Evolutionary conservation across 192 early-diverging fungal species (phyloP).

Genomic region (Coemansia javaensis): DNA sequence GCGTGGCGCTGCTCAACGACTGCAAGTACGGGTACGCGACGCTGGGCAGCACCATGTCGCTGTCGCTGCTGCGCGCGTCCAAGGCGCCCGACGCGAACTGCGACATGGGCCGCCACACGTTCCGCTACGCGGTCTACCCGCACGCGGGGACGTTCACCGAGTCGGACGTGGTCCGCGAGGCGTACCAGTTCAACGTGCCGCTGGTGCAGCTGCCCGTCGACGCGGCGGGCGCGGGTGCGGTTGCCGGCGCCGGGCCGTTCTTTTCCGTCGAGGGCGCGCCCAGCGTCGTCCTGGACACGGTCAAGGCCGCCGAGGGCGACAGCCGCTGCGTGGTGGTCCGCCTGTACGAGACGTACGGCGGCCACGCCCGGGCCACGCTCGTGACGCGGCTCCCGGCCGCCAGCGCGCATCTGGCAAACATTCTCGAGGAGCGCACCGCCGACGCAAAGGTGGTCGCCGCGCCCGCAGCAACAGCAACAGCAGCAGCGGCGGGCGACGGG

Average conservation of each 20-base stretch:
- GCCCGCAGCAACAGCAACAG: no score
- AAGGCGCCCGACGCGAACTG: conserved; percentile 64
- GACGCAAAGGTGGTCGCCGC: conserved; percentile 1
- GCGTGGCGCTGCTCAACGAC: conserved; percentile 91
- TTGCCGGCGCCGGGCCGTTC: conserved; percentile 2
- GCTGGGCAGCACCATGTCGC: conserved; percentile 70
- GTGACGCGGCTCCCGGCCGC: conserved; percentile 11
- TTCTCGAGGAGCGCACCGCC: conserved; percentile 27
- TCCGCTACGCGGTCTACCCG: conserved; percentile 88
- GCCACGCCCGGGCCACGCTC: conserved; percentile 43
- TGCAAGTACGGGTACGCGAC: conserved; percentile 94
- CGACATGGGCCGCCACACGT: conserved; percentile 68
- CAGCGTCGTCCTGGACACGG: conserved; percentile 87
- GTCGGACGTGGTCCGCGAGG: conserved; percentile 79
- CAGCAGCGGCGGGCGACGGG: background rate
- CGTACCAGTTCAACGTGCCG: conserved; percentile 88
- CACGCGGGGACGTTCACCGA: conserved; percentile 79
- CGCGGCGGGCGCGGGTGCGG: background rate
- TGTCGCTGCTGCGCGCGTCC: conserved; percentile 84
- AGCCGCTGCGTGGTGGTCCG: conserved; percentile 69
- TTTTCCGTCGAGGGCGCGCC: conserved; percentile 21
- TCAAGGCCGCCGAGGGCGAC: conserved; percentile 84
- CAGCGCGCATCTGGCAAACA: conserved; percentile 19
- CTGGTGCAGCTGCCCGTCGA: conserved; percentile 50
- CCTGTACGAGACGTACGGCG: conserved; percentile 90